Base-by-base conservation (phyloP, 208 protist species). In the Acanthamoeba castellanii region DNA sequence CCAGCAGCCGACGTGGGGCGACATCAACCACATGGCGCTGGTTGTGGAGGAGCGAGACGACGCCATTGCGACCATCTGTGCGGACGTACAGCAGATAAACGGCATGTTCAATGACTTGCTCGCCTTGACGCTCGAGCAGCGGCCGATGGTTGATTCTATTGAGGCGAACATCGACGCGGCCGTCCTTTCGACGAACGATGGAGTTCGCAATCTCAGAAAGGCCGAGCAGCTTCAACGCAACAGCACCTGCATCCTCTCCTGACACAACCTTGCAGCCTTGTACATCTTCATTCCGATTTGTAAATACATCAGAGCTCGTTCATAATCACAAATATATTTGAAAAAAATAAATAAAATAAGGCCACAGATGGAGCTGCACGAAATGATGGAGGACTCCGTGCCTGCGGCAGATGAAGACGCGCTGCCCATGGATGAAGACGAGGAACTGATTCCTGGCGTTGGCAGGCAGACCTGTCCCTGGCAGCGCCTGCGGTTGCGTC, bases 181-280 rank as follows among this genome's bases (percentile, higher is more conserved):
- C 18, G 47, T 85, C 2, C 20, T 5, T 7, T 50, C 76, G 2
- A 85, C 76, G 1, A 6, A 11, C 34, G 16, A 57, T 16, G 76
- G 76, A 3, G 76, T 59, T 6, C 14, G 45, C 6, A n/a, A 85
- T 34, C 76, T 85, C 0, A 27, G 30, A 22, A 34, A 85, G 45
- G 76, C 76, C 4, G 45, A 50, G 5, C 0, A 3, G 45, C 32
- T 61, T 32, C 76, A 85, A 25, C 34, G 47, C 7, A 85, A 57
- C 47, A 85, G 76, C 76, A 85, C 76, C 45, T 85, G 76, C 76
- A 32, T 85, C 76, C 76, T 85, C 76, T 85, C 76, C 22, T 85
- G 45, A 85, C 76, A 47, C 42, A 11, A 11, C 42, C 42, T 47
- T 47, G 42, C 42, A 47, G 3, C 42, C 42, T 47, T 47, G 42